Evolutionary conservation across 2,329 filamentous ascomycete species (phyloP).

Genomic region (Fusarium acutatum): DNA sequence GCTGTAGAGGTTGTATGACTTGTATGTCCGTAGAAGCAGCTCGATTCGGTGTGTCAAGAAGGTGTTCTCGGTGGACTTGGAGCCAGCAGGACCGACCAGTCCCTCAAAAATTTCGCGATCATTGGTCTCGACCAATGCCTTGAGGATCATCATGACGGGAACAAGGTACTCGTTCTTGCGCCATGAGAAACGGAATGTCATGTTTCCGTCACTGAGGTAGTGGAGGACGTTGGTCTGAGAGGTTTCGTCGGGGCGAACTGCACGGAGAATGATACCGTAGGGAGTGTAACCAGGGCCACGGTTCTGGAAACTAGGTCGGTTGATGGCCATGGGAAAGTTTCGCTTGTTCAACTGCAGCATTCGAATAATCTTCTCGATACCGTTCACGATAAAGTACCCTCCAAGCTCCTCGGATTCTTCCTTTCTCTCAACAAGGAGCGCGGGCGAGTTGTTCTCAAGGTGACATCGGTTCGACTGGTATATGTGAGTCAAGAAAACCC

Average conservation of each 20-base stretch:
- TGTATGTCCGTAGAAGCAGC: slow-evolving; percentile 90
- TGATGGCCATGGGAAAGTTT: slow-evolving; percentile 95
- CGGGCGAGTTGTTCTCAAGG: slow-evolving; percentile 84
- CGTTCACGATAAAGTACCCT: slow-evolving; percentile 97
- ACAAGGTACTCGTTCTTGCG: slow-evolving; percentile 97
- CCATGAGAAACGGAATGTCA: slow-evolving; percentile 98
- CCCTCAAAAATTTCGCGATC: slow-evolving; percentile 96
- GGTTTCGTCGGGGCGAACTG: slow-evolving; percentile 94
- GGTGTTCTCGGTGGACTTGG: slow-evolving; percentile 83
- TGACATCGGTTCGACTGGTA: slow-evolving; percentile 86
- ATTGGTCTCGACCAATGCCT: slow-evolving; percentile 94
- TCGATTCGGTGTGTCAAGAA: slow-evolving; percentile 96
- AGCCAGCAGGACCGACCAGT: slow-evolving; percentile 80
- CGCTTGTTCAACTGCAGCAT: slow-evolving; percentile 88
- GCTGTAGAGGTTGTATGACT: slow-evolving; percentile 85
- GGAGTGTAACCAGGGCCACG: slow-evolving; percentile 88
- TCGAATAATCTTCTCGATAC: slow-evolving; percentile 95
- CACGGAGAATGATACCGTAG: slow-evolving; percentile 90
- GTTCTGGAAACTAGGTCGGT: slow-evolving; percentile 87
- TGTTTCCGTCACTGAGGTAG: slow-evolving; percentile 93
- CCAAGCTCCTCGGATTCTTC: slow-evolving; percentile 97
- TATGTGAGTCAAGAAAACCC: slow-evolving; percentile 20
- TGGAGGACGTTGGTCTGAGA: slow-evolving; percentile 97
- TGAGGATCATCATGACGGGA: slow-evolving; percentile 95
- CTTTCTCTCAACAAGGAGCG: slow-evolving; percentile 82